Evolutionary conservation across 2,329 filamentous ascomycete genomes (phyloP).

Genomic region (Stagonosporopsis chrysanthemi): DNA sequence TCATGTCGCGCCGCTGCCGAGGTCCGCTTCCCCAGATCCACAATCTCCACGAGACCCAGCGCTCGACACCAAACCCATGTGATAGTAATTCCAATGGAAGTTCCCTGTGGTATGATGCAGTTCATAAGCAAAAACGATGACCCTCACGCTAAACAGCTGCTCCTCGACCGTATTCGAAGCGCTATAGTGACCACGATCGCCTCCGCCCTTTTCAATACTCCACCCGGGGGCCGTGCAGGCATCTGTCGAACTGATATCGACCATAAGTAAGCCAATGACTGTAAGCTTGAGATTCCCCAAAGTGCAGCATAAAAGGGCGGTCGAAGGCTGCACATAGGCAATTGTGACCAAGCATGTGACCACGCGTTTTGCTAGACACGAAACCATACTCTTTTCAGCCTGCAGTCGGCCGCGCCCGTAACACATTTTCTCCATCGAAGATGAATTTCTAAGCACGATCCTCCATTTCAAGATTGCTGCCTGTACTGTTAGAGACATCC

Average conservation of each 20-base stretch:
- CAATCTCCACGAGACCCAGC: constrained; percentile 2
- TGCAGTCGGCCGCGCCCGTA: constrained; percentile 2
- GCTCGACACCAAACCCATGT: constrained; percentile 11
- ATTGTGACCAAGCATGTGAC: constrained; percentile 7
- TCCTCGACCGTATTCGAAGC: background rate
- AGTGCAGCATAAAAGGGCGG: background rate
- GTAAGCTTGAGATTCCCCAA: background rate
- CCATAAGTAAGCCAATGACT: background rate
- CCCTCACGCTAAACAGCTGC: background rate
- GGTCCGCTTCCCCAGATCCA: constrained; percentile 34
- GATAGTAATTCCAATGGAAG: background rate
- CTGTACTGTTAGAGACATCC: background rate
- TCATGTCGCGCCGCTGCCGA: constrained; percentile 43
- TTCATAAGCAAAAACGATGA: too few relatives aligned
- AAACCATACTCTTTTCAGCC: constrained; percentile 13
- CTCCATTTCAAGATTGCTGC: background rate
- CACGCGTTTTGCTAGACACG: constrained; percentile 13
- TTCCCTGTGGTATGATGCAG: background rate
- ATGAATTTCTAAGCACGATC: background rate
- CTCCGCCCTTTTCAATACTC: background rate
- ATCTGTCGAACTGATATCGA: background rate
- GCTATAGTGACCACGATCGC: background rate
- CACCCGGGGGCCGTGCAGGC: background rate
- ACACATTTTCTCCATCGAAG: background rate
- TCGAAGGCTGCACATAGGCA: background rate